phyloP scores from a whole-genome alignment of 768 basidiomycete species.

The Fomitopsis serialis region DNA sequence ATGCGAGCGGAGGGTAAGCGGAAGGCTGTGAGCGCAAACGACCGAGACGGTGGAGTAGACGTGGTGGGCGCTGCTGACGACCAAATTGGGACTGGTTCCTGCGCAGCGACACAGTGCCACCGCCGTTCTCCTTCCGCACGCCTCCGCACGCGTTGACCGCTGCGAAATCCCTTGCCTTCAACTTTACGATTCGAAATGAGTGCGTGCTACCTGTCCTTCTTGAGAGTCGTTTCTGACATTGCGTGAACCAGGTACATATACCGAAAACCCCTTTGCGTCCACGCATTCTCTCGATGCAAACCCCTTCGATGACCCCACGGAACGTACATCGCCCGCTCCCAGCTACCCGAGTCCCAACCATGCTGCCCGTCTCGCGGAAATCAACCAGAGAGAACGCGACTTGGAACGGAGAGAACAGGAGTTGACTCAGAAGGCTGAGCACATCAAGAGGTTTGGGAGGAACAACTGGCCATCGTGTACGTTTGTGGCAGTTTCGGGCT shows the following conservation, averaged over 20 bases:
- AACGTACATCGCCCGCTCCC: background rate
- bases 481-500: conserved; percentile 23
- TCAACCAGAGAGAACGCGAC: conserved; percentile 76
- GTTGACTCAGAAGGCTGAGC: conserved; percentile 60
- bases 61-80: background rate
- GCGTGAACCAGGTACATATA: conserved; percentile 22
- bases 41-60: too few relatives aligned
- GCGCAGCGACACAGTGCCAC: background rate
- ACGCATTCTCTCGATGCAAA: conserved; percentile 82
- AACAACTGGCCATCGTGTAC: conserved; percentile 94
- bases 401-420: conserved; percentile 77
- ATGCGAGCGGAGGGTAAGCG: background rate
- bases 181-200: background rate
- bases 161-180: background rate
- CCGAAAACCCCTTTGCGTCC: conserved; percentile 81
- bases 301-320: conserved; percentile 83
- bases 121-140: background rate
- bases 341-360: conserved; percentile 24
- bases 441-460: conserved; percentile 67
- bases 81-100: background rate
- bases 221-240: background rate
- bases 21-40: too few relatives aligned
- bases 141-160: conserved; percentile 2
- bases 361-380: conserved; percentile 49
- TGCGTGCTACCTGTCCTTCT: background rate